Evolutionary conservation across 177 flowering plant species (phyloP).

Genomic region (Vitis hybrid): DNA sequence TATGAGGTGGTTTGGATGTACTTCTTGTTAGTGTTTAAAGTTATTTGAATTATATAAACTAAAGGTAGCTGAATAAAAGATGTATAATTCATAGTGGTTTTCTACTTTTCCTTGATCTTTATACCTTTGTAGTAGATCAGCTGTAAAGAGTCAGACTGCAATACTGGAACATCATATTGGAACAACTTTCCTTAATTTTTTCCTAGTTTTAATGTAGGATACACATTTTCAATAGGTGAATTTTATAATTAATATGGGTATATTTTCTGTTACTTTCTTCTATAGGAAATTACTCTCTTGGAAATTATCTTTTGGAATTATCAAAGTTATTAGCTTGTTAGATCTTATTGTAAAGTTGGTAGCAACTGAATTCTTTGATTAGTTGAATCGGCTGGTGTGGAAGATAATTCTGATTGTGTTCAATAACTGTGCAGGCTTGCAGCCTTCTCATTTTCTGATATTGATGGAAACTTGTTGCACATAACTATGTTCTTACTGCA

Average conservation of each 20-base stretch:
- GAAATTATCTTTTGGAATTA: neutral
- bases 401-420: neutral
- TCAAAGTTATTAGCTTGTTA: neutral
- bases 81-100: neutral
- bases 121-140: neutral
- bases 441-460: neutral
- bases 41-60: neutral
- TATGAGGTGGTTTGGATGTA: slow-evolving; percentile 19
- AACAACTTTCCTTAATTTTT: neutral
- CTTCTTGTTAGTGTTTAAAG: neutral
- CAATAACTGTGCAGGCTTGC: neutral
- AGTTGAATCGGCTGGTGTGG: neutral
- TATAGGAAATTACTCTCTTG: neutral
- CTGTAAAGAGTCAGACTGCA: neutral
- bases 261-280: neutral
- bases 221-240: neutral
- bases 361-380: neutral
- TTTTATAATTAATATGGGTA: no score
- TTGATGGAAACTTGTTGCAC: neutral
- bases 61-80: neutral
- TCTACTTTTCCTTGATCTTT: neutral
- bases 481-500: neutral
- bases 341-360: neutral
- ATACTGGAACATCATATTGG: neutral
- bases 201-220: neutral